These are phyloP conservation scores for Daldinia loculata DNA, from an alignment of 495 filamentous ascomycete species.

Conservation along the genomic window DNA sequence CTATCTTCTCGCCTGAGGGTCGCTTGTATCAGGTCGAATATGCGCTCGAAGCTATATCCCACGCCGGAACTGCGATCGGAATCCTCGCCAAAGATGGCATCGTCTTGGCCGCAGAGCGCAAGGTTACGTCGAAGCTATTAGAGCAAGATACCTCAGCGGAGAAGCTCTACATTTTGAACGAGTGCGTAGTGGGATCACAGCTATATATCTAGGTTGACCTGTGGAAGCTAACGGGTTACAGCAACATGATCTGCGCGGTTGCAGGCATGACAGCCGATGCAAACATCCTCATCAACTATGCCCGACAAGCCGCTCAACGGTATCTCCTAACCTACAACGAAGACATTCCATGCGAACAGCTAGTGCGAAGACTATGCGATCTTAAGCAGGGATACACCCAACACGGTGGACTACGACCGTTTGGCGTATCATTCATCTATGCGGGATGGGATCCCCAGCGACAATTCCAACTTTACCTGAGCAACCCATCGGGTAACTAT, in stretches of 20 bases:
- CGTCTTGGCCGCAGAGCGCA: conserved; percentile 97
- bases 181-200: conserved; percentile 64
- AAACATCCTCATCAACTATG: conserved; percentile 99
- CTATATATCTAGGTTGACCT: not conserved
- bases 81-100: conserved; percentile 98
- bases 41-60: conserved; percentile 97
- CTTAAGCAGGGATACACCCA: conserved; percentile 99
- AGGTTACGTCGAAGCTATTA: conserved; percentile 98
- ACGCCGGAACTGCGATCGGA: conserved; percentile 94
- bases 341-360: conserved; percentile 99
- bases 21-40: conserved; percentile 99
- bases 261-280: conserved; percentile 99
- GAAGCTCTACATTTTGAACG: conserved; percentile 99
- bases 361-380: conserved; percentile 95
- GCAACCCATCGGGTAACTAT: conserved; percentile 99
- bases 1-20: conserved; percentile 99
- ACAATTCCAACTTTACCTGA: conserved; percentile 98
- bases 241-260: conserved; percentile 99
- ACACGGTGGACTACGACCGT: conserved; percentile 95
- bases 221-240: conserved; percentile 47
- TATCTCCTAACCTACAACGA: conserved; percentile 99
- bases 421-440: conserved; percentile 99
- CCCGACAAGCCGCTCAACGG: conserved; percentile 92
- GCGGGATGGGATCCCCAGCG: conserved; percentile 94
- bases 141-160: conserved; percentile 99